Conservation (phyloP, 768 basidiomycete genomes). For the Sutorius australiensis region DNA sequence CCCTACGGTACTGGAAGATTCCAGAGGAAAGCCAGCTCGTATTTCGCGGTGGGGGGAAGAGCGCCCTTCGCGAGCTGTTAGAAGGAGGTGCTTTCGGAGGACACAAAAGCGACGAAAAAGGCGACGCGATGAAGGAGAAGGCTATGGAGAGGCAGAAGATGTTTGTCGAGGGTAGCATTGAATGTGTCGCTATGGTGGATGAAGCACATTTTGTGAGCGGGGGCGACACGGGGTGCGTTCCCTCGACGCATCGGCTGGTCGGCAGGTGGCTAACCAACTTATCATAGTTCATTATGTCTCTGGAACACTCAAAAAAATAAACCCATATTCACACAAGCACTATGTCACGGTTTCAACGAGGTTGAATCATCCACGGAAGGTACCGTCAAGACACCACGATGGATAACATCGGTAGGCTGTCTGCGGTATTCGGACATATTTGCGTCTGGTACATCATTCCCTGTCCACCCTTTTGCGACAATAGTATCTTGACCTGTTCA, state of each 20-base stretch:
- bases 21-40: slow-evolving; percentile 93
- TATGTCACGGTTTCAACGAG: slow-evolving; percentile 86
- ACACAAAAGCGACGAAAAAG: slow-evolving; percentile 46
- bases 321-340: slow-evolving; percentile 78
- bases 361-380: slow-evolving; percentile 70
- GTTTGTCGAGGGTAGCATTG: slow-evolving; percentile 88
- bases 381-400: slow-evolving; percentile 72
- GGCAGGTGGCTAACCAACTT: background rate
- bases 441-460: slow-evolving; percentile 64
- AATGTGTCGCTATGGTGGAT: slow-evolving; percentile 93
- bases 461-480: background rate
- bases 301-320: slow-evolving; percentile 96
- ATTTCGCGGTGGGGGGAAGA: slow-evolving; percentile 91
- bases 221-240: slow-evolving; percentile 84
- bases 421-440: slow-evolving; percentile 89
- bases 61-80: slow-evolving; percentile 70
- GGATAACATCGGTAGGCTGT: slow-evolving; percentile 83
- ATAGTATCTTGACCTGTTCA: slow-evolving; percentile 1
- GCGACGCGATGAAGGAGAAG: slow-evolving; percentile 34
- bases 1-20: slow-evolving; percentile 93
- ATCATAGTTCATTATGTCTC: slow-evolving; percentile 70
- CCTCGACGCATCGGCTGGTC: background rate
- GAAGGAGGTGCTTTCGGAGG: slow-evolving; percentile 73
- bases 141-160: slow-evolving; percentile 22
- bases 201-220: slow-evolving; percentile 90